phyloP scores from a whole-genome alignment of 2,329 filamentous ascomycete species.

The Daldinia sp. region DNA sequence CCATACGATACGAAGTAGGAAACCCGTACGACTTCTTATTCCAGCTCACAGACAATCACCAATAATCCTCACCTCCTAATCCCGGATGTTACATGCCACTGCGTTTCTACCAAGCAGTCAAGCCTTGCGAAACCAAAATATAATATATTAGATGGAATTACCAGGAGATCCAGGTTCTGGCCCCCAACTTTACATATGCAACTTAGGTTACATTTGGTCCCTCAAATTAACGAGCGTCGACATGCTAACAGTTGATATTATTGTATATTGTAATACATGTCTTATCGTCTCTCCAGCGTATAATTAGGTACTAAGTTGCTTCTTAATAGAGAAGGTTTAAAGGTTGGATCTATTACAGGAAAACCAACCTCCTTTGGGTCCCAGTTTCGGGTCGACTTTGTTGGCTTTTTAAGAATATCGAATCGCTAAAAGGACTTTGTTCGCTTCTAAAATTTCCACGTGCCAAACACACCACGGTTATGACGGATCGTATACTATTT shows the following conservation, averaged over 20 bases:
- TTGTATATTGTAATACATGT: background rate
- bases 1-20: background rate
- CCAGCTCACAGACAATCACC: background rate
- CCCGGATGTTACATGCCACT: background rate
- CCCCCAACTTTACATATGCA: constrained; percentile 1
- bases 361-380: background rate
- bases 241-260: background rate
- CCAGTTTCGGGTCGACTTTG: background rate
- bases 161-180: background rate
- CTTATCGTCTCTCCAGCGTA: background rate
- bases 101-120: background rate
- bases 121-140: background rate
- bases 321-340: background rate
- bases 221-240: background rate
- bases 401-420: background rate
- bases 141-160: background rate
- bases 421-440: background rate
- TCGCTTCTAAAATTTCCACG: constrained; percentile 4
- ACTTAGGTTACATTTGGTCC: constrained; percentile 4
- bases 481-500: constrained; percentile 15
- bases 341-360: background rate
- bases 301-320: background rate
- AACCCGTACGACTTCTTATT: background rate
- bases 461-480: constrained; percentile 2
- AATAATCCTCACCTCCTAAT: background rate